Evolutionary conservation across 345 rosid genomes (phyloP).

Genomic region (Euclidium syriacum): DNA sequence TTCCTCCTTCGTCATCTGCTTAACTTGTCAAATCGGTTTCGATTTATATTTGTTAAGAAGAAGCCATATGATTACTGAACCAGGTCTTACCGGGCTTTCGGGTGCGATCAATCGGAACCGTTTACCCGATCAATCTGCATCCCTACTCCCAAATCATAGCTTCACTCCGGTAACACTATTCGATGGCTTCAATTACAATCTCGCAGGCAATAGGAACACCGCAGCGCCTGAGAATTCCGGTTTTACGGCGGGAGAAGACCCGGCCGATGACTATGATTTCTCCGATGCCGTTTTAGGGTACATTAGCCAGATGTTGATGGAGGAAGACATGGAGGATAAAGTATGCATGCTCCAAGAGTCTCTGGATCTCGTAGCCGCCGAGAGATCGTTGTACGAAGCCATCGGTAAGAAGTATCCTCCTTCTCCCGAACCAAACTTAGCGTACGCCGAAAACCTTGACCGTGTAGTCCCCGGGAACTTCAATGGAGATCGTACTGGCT

Average conservation of each 20-base stretch:
- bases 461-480: slow-evolving; percentile 32
- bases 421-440: slow-evolving; percentile 46
- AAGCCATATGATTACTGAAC: slow-evolving; percentile 49
- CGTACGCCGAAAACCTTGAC: slow-evolving; percentile 24
- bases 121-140: slow-evolving; percentile 36
- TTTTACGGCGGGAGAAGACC: slow-evolving; percentile 41
- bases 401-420: slow-evolving; percentile 91
- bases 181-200: slow-evolving; percentile 35
- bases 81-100: slow-evolving; percentile 33
- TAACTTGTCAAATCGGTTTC: not conserved
- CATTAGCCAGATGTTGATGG: slow-evolving; percentile 83
- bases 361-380: slow-evolving; percentile 81
- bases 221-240: slow-evolving; percentile 1
- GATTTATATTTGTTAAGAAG: not conserved
- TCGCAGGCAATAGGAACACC: slow-evolving; percentile 21
- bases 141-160: slow-evolving; percentile 38
- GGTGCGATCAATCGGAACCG: slow-evolving; percentile 36
- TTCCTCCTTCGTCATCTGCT: not conserved
- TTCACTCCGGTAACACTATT: slow-evolving; percentile 34
- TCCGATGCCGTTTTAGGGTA: slow-evolving; percentile 75
- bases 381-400: slow-evolving; percentile 83
- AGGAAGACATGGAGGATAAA: slow-evolving; percentile 81
- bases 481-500: slow-evolving; percentile 3
- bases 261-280: slow-evolving; percentile 69
- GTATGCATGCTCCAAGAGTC: slow-evolving; percentile 80